Conservation (phyloP, 2,329 filamentous ascomycete genomes). For the Pseudocercospora fijiensis region DNA sequence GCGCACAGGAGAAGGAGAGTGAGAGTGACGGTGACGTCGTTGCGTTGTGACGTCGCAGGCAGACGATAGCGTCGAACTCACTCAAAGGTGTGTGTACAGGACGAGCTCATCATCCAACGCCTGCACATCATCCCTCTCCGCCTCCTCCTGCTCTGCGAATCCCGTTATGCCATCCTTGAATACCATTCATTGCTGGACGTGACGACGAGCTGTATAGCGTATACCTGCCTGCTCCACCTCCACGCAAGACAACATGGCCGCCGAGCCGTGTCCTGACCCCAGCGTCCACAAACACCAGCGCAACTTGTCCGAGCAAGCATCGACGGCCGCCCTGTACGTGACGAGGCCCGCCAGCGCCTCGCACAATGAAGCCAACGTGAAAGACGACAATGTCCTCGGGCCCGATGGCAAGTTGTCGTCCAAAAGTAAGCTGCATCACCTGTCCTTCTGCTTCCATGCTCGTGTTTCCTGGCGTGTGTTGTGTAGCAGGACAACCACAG, state of each 20-base stretch:
- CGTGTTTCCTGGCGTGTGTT: not conserved
- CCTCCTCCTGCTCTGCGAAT: not conserved
- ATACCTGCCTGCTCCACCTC: not conserved
- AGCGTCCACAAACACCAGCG: conserved; percentile 45
- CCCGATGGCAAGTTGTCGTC: conserved; percentile 58
- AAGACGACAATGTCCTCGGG: conserved; percentile 44
- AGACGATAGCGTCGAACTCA: not conserved
- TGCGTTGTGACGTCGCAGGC: not conserved
- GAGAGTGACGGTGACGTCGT: not conserved
- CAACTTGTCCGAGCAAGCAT: conserved; percentile 53
- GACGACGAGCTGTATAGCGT: not conserved
- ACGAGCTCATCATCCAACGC: not conserved
- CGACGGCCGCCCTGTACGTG: conserved; percentile 61
- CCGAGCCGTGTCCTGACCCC: conserved; percentile 45
- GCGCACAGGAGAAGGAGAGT: not conserved
- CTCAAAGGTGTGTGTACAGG: not conserved
- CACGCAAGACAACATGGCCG: conserved; percentile 21
- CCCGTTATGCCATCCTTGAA: not conserved
- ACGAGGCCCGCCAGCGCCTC: conserved; percentile 32
- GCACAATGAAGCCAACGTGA: conserved; percentile 36
- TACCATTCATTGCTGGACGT: not conserved
- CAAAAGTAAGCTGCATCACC: conserved; percentile 48
- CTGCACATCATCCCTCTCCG: not conserved
- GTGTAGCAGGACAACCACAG: conserved; percentile 2
- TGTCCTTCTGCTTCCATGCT: not conserved